Evolutionary conservation across 352 stramenopile species (phyloP).

Genomic region (Phytophthora pistaciae): DNA sequence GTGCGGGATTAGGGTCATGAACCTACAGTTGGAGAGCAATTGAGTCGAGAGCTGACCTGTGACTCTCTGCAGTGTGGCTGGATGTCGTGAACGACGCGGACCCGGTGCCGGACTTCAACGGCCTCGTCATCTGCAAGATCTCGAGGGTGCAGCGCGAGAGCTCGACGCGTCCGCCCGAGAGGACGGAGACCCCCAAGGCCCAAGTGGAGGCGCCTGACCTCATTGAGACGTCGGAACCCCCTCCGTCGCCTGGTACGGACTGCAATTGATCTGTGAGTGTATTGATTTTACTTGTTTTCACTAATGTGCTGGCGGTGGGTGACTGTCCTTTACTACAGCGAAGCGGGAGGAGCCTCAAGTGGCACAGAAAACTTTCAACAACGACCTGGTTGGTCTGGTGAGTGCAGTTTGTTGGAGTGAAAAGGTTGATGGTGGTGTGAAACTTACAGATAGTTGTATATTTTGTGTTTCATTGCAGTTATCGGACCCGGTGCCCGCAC

Average conservation of each 20-base stretch:
- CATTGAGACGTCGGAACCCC: constrained; percentile 72
- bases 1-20: constrained; percentile 37
- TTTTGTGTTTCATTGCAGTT: constrained; percentile 43
- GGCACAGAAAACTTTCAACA: constrained; percentile 74
- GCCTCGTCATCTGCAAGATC: constrained; percentile 84
- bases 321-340: constrained; percentile 26
- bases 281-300: background rate
- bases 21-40: constrained; percentile 22
- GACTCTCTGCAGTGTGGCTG: constrained; percentile 68
- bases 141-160: constrained; percentile 67
- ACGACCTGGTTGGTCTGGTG: constrained; percentile 85
- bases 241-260: constrained; percentile 33
- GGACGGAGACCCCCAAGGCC: constrained; percentile 37
- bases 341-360: constrained; percentile 61
- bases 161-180: constrained; percentile 49
- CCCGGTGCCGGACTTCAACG: constrained; percentile 82
- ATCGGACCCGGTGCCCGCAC: constrained; percentile 64
- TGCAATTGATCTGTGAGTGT: background rate
- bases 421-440: background rate
- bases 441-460: constrained; percentile 4
- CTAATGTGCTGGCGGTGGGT: background rate
- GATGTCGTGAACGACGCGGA: constrained; percentile 80
- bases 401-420: constrained; percentile 4
- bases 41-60: constrained; percentile 1
- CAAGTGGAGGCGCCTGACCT: constrained; percentile 64